A percentile compares a stretch with the other conserved stretches of the same genome.
phyloP scores from a whole-genome alignment of 1,284 basidiomycete species.

The Puccinia horiana region DNA sequence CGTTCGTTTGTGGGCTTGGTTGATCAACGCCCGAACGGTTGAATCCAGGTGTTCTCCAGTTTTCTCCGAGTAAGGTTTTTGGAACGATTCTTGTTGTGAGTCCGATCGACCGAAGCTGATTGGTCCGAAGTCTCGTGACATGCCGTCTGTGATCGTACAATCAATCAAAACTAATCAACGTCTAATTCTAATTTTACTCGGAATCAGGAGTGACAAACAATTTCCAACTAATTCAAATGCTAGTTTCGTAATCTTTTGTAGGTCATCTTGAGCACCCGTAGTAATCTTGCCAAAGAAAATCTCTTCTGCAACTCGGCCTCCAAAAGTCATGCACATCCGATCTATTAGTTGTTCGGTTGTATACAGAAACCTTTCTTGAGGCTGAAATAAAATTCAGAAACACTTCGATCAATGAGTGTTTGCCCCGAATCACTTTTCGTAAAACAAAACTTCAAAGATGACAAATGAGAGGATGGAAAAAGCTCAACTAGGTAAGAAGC shows the following conservation, averaged over 20 bases:
- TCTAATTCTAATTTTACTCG: too few species aligned
- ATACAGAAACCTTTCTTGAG: conserved; percentile 91
- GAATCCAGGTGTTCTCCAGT: conserved; percentile 89
- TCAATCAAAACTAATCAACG: conserved; percentile 57
- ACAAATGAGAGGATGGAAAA: not conserved
- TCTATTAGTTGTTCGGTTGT: conserved; percentile 92
- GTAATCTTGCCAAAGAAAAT: conserved; percentile 97
- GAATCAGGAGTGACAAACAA: conserved; percentile 52
- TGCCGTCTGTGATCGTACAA: conserved; percentile 70
- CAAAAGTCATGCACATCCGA: conserved; percentile 98
- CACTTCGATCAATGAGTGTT: not conserved
- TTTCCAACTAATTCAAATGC: conserved; percentile 77
- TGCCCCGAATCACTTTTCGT: not conserved
- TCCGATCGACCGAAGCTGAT: conserved; percentile 88
- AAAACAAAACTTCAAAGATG: not conserved
- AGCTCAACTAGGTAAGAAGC: conserved; percentile 69
- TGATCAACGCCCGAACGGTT: conserved; percentile 91
- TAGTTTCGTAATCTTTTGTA: conserved; percentile 94
- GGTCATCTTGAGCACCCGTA: conserved; percentile 76
- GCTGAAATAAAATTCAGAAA: conserved; percentile 70
- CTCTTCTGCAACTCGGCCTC: conserved; percentile 95
- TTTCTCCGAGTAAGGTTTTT: conserved; percentile 96
- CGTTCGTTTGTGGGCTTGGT: conserved; percentile 81
- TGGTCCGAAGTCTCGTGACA: conserved; percentile 91
- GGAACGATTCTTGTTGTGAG: conserved; percentile 81